Percentiles rank a stretch among this genome's conserved stretches.
These are phyloP conservation scores for Solanum hybrid DNA, from an alignment of 305 asterid species.

Conservation along the genomic window DNA sequence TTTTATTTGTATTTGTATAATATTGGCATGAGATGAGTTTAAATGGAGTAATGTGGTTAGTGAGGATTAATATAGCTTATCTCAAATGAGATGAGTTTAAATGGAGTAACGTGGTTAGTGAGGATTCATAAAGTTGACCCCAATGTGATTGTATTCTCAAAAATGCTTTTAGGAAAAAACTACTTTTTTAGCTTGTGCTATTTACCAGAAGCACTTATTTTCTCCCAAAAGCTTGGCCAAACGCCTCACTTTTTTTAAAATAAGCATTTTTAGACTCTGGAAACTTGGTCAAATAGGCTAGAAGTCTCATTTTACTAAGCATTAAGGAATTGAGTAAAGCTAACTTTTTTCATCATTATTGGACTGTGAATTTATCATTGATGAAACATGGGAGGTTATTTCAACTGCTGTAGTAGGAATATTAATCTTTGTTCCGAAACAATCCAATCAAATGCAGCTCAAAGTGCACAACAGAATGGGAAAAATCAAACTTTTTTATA, in stretches of 20 bases:
- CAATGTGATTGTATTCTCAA: not conserved
- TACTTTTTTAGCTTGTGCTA: not conserved
- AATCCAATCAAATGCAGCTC: not conserved
- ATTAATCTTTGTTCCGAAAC: not conserved
- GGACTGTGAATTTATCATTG: not conserved
- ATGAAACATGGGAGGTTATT: not conserved
- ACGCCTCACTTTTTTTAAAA: not conserved
- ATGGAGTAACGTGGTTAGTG: not conserved
- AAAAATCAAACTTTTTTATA: not conserved
- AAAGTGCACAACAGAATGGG: not conserved
- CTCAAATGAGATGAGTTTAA: not conserved
- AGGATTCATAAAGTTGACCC: not conserved
- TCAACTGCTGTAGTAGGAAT: not conserved
- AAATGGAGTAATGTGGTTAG: not conserved
- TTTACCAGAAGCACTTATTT: not conserved
- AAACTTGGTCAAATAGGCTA: not conserved
- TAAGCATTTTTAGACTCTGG: not conserved
- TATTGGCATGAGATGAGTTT: not conserved
- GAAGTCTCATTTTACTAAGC: not conserved
- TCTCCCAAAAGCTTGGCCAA: not conserved
- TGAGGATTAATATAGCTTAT: not conserved
- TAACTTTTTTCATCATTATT: not conserved
- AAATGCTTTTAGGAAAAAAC: not conserved
- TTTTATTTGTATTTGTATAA: not conserved
- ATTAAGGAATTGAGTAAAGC: not conserved